Conservation (phyloP, 352 stramenopile species). For the Thraustochytrium sp. region DNA sequence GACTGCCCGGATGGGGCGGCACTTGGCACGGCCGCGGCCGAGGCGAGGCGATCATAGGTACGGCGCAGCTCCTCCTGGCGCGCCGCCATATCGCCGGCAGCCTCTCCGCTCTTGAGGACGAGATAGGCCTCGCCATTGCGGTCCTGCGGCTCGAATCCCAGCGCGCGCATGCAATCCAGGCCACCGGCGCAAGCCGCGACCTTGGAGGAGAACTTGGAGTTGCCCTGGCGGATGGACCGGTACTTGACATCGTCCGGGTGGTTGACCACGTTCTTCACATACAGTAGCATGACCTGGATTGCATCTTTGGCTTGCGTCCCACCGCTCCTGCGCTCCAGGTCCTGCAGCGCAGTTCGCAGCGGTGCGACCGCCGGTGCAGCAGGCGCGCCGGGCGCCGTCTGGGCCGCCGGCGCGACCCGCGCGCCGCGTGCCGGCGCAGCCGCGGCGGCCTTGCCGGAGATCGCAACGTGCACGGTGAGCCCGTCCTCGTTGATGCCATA, state of each 20-base stretch:
- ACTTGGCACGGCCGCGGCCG: neutral
- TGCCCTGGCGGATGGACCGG: constrained; percentile 17
- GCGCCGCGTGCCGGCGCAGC: neutral
- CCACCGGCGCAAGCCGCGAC: neutral
- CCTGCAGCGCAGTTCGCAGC: neutral
- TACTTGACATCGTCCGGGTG: constrained; percentile 42
- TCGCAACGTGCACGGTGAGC: constrained; percentile 24
- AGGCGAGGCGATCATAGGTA: neutral
- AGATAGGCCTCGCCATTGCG: constrained; percentile 24
- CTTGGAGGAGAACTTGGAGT: constrained; percentile 16
- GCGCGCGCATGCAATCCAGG: constrained; percentile 17
- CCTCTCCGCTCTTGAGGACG: neutral
- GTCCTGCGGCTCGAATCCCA: constrained; percentile 19
- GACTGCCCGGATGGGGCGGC: neutral
- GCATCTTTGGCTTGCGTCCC: neutral
- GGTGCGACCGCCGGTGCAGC: neutral
- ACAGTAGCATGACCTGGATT: constrained; percentile 15
- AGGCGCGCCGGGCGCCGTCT: neutral
- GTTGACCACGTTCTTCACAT: neutral
- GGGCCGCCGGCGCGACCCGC: neutral
- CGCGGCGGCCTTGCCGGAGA: neutral
- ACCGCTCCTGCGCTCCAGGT: neutral
- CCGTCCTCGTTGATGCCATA: neutral
- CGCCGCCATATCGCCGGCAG: neutral
- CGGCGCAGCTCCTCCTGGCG: neutral